Evolutionary conservation across 306 rosid genomes (phyloP), one percentile per base, ranked within the genome.

Genomic region (Ziziphus jujuba): DNA sequence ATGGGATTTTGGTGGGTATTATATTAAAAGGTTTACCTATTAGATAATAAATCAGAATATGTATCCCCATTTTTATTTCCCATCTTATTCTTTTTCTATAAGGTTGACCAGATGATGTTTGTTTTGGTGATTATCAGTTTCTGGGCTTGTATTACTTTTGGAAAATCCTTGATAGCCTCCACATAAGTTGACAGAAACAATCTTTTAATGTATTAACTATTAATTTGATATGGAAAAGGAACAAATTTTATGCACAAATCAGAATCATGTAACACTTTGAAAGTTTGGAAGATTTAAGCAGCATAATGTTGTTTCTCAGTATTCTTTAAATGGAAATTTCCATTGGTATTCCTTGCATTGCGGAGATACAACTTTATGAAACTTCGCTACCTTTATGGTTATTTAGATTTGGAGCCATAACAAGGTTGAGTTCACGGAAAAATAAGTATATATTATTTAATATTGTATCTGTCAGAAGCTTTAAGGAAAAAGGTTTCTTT

Each of bases 381-480:
- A 20, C 65, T 60, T 60, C 35, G 50, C 40, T 15, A 23, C 59
- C 57, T 23, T 10, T 55, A 55, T n/a, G 36, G 48, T 60, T 43
- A 28, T 28, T 22, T 40, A 40, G 66, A 31, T 12, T 6, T 16
- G 13, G 40, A 21, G 4, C 23, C 14, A 21, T 28, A 28, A 28
- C 33, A 28, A 28, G 33, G 33, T 28, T 28, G n/a, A 43, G 33
- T 20, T 5, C 49, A 60, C 2, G 45, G 20, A 38, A 35, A 60
- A 60, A 10, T 17, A 17, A 38, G 8, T 35, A n/a, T 1, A 7
- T 17, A 33, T 9, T 28, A 2, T 33, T 28, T 13, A 16, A 8
- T 17, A 16, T 12, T 11, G 4, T 13, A 31, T 51, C 5, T 22
- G 21, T 34, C 5, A 9, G 24, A n/a, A n/a, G n/a, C n/a, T n/a